A percentile compares a stretch with the other conserved stretches of the same genome.
phyloP scores from a whole-genome alignment of 2,329 filamentous ascomycete species.

The Diplocarpon mali region DNA sequence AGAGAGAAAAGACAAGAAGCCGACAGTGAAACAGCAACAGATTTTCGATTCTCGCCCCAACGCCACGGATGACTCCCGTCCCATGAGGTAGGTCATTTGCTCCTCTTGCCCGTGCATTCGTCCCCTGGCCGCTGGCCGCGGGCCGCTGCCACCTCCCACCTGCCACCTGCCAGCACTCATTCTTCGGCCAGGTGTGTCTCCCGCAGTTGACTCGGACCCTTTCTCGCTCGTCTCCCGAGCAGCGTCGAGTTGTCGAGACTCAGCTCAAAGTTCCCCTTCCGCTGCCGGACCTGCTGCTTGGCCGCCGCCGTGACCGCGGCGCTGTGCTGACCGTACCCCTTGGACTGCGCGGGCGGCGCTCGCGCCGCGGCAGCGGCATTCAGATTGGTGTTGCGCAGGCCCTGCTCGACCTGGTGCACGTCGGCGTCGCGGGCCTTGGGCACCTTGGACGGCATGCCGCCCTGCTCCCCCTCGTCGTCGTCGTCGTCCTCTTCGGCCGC shows the following conservation, averaged over 20 bases:
- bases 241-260: slow-evolving; percentile 85
- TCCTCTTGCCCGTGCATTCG: too few species aligned
- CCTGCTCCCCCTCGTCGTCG: slow-evolving; percentile 45
- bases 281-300: slow-evolving; percentile 62
- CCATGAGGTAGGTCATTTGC: too few species aligned
- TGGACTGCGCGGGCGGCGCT: slow-evolving; percentile 29
- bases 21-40: too few species aligned
- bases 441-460: slow-evolving; percentile 49
- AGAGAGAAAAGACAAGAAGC: too few species aligned
- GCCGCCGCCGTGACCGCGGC: slow-evolving; percentile 75
- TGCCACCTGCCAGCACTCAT: background rate
- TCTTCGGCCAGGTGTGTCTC: slow-evolving; percentile 18
- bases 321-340: slow-evolving; percentile 83
- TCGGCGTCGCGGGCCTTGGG: slow-evolving; percentile 48
- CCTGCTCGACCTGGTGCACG: slow-evolving; percentile 70
- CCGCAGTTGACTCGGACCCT: slow-evolving; percentile 28
- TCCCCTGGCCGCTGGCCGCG: too few species aligned
- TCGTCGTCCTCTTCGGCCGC: slow-evolving; percentile 52
- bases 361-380: slow-evolving; percentile 52
- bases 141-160: background rate
- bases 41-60: too few species aligned
- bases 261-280: slow-evolving; percentile 79
- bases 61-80: too few species aligned
- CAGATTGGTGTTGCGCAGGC: slow-evolving; percentile 75
- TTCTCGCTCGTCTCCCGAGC: slow-evolving; percentile 57